These are phyloP conservation scores for Lentinula detonsa DNA, from an alignment of 768 basidiomycete species.

Conservation along the genomic window DNA sequence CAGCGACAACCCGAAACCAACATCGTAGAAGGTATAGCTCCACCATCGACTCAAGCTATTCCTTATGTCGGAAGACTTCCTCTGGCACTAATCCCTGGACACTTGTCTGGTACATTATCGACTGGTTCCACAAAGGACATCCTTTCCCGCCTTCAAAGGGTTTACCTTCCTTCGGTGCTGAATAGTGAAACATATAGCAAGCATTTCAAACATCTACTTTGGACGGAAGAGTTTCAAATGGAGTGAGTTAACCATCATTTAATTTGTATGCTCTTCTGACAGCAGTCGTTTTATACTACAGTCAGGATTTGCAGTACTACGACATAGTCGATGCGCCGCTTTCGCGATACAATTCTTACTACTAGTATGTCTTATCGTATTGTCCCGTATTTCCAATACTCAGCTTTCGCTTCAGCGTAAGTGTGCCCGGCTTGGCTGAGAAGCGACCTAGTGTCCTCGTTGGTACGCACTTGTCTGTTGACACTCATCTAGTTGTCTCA, in stretches of 20 bases:
- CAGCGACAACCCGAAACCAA: slow-evolving; percentile 24
- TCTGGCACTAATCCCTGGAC: slow-evolving; percentile 29
- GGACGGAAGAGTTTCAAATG: slow-evolving; percentile 47
- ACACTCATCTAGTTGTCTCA: background rate
- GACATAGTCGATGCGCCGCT: slow-evolving; percentile 26
- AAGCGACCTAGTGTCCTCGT: slow-evolving; percentile 52
- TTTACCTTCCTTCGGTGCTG: slow-evolving; percentile 33
- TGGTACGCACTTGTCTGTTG: slow-evolving; percentile 27
- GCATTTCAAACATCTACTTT: slow-evolving; percentile 46
- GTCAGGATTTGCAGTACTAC: slow-evolving; percentile 32
- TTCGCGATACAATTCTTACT: slow-evolving; percentile 22
- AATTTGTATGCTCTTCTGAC: background rate
- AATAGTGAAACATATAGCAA: slow-evolving; percentile 33
- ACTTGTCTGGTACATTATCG: slow-evolving; percentile 23
- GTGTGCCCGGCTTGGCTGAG: slow-evolving; percentile 48
- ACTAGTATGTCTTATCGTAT: slow-evolving; percentile 27
- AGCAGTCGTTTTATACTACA: slow-evolving; percentile 12
- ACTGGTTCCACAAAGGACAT: slow-evolving; percentile 22
- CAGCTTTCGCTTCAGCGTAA: slow-evolving; percentile 21
- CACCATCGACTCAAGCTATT: slow-evolving; percentile 34
- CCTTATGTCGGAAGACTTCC: slow-evolving; percentile 37
- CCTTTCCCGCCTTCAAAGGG: slow-evolving; percentile 20
- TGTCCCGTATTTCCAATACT: background rate
- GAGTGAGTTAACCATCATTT: slow-evolving; percentile 23
- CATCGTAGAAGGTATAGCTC: slow-evolving; percentile 35